phyloP scores from a whole-genome alignment of 2,329 filamentous ascomycete genomes.

The Aspergillus unguis region DNA sequence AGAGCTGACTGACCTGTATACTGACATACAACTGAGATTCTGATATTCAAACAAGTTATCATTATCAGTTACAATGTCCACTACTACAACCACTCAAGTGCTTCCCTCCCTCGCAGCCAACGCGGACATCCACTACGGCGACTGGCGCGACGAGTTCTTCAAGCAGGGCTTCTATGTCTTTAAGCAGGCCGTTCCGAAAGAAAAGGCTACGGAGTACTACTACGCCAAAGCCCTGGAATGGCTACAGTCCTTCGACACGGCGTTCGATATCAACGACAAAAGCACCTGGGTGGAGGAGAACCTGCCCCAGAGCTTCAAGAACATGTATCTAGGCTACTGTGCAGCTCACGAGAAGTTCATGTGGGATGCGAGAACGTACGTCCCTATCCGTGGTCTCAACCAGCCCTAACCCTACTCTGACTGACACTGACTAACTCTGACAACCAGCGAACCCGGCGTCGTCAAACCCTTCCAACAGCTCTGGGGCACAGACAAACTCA shows the following conservation, averaged over 20 bases:
- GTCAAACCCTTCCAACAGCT: constrained; percentile 43
- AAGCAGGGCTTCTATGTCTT: constrained; percentile 3
- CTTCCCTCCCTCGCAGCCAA: too few relatives aligned
- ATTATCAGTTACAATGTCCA: constrained; percentile 13
- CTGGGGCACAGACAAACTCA: constrained; percentile 32
- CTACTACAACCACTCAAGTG: constrained; percentile 6
- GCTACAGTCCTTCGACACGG: constrained; percentile 42
- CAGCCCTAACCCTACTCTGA: too few relatives aligned
- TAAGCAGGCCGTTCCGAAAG: constrained; percentile 38
- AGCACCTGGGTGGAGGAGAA: constrained; percentile 45
- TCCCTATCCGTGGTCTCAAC: too few relatives aligned
- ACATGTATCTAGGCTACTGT: constrained; percentile 33
- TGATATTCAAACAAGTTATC: not conserved
- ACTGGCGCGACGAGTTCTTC: constrained; percentile 9
- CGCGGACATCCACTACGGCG: not conserved
- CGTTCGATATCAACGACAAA: constrained; percentile 39
- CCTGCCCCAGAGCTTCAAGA: constrained; percentile 44
- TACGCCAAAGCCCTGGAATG: constrained; percentile 41
- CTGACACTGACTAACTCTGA: too few relatives aligned
- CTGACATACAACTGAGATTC: too few relatives aligned
- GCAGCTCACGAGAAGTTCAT: constrained; percentile 43
- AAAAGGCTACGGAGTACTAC: constrained; percentile 39
- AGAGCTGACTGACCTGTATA: too few relatives aligned
- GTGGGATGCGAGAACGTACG: constrained; percentile 43
- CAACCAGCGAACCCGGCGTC: constrained; percentile 36